Conservation (phyloP, 169 alveolate genomes). For the Plasmodium ovale region DNA sequence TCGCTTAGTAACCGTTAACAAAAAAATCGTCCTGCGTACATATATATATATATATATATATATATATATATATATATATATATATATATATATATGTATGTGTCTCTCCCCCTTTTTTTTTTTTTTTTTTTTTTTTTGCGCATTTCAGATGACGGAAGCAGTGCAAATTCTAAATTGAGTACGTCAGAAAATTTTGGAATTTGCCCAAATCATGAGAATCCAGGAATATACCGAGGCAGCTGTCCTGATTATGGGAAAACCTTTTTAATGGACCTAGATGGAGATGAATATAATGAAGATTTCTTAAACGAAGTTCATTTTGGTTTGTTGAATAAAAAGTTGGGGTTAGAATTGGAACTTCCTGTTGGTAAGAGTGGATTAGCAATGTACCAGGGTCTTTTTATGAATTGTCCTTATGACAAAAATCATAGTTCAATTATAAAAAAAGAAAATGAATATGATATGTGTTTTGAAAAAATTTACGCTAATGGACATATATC, state of each 20-base stretch:
- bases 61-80: too few species aligned
- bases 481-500: not conserved
- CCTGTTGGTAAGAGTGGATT: slow-evolving; percentile 48
- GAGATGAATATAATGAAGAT: slow-evolving; percentile 47
- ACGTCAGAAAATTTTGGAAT: not conserved
- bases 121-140: not conserved
- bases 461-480: slow-evolving; percentile 40
- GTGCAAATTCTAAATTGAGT: not conserved
- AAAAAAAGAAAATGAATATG: slow-evolving; percentile 55
- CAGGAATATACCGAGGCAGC: slow-evolving; percentile 23
- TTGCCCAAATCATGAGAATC: slow-evolving; percentile 27
- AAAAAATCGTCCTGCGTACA: too few species aligned
- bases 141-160: slow-evolving; percentile 20
- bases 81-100: not conserved
- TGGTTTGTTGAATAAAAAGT: slow-evolving; percentile 52
- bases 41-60: too few species aligned
- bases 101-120: not conserved
- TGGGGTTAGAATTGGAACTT: slow-evolving; percentile 16
- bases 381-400: slow-evolving; percentile 67
- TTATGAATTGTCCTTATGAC: slow-evolving; percentile 50
- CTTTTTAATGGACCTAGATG: slow-evolving; percentile 24
- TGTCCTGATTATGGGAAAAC: slow-evolving; percentile 73
- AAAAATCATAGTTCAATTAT: slow-evolving; percentile 27
- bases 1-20: too few species aligned
- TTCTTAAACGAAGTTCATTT: slow-evolving; percentile 55